Percentiles rank a stretch among this genome's conserved stretches.
Conservation (phyloP, 208 protist species). For the Balamuthia mandrillaris region DNA sequence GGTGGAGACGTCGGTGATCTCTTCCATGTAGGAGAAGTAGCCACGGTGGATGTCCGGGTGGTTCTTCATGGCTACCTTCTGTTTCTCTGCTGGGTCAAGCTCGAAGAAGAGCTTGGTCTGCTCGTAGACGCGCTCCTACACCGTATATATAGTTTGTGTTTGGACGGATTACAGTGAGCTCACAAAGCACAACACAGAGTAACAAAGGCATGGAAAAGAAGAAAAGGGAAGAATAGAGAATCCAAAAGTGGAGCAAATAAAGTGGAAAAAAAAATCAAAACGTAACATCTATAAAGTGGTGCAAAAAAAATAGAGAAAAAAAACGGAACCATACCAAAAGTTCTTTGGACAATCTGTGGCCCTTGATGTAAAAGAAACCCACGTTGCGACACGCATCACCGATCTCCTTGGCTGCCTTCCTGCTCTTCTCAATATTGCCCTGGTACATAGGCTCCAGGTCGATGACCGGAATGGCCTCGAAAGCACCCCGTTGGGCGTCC, state of each 20-base stretch:
- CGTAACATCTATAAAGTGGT: neutral
- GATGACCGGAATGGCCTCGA: no score
- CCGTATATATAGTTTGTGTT: no score
- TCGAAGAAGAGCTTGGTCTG: neutral
- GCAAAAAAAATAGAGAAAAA: neutral
- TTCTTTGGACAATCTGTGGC: neutral
- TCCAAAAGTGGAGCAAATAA: neutral
- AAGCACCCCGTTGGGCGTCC: no score
- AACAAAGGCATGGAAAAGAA: neutral
- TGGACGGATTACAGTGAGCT: neutral
- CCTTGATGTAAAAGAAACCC: neutral
- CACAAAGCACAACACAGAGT: neutral
- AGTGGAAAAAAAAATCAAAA: neutral
- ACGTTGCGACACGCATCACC: neutral
- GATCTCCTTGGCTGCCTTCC: neutral
- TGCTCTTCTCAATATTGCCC: neutral
- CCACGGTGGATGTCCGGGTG: neutral
- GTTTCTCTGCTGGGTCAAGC: neutral
- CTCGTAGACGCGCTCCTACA: no score
- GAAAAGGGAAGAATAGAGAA: no score
- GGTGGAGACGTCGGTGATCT: constrained; percentile 6
- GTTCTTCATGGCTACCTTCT: neutral
- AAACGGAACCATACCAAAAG: neutral
- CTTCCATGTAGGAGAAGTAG: neutral
- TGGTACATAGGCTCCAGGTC: no score